Conservation (phyloP, 2,329 filamentous ascomycete genomes). For the Alternaria brassicicola region DNA sequence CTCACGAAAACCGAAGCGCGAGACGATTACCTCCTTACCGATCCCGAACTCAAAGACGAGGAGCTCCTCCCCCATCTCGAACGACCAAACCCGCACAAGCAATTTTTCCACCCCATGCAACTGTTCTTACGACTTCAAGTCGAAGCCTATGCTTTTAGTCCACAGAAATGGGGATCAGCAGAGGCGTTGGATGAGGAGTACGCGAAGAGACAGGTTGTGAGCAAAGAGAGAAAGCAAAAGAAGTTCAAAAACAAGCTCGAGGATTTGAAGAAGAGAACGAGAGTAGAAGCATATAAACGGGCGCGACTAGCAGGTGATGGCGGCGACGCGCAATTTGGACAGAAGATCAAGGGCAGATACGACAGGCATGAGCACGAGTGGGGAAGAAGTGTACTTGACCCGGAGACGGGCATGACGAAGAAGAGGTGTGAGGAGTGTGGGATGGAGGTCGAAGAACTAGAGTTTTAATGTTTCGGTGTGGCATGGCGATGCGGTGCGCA, state of each 20-base stretch:
- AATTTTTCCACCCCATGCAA: conserved; percentile 99
- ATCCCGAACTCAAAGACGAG: conserved; percentile 89
- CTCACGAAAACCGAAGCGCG: conserved; percentile 96
- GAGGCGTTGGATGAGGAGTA: conserved; percentile 90
- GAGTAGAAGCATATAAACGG: conserved; percentile 85
- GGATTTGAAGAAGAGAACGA: conserved; percentile 90
- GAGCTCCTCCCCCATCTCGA: conserved; percentile 86
- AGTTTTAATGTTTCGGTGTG: conserved; percentile 54
- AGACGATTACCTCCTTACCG: conserved; percentile 93
- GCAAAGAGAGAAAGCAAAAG: conserved; percentile 84
- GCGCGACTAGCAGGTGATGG: conserved; percentile 52
- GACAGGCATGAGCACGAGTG: conserved; percentile 90
- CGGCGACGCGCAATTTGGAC: conserved; percentile 67
- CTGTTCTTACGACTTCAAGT: conserved; percentile 92
- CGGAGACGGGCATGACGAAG: conserved; percentile 72
- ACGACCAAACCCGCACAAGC: conserved; percentile 92
- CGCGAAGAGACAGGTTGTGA: conserved; percentile 75
- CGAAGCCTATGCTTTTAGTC: conserved; percentile 85
- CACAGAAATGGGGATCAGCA: conserved; percentile 85
- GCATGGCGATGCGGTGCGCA: neutral
- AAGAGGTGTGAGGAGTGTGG: conserved; percentile 74
- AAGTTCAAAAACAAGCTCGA: conserved; percentile 90
- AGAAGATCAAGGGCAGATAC: conserved; percentile 67
- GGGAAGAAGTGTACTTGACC: conserved; percentile 64
- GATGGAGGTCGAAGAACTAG: conserved; percentile 71